A percentile compares a stretch with the other conserved stretches of the same genome.
Evolutionary conservation across 768 basidiomycete genomes (phyloP).

Genomic region (Rhizopogon rudus): DNA sequence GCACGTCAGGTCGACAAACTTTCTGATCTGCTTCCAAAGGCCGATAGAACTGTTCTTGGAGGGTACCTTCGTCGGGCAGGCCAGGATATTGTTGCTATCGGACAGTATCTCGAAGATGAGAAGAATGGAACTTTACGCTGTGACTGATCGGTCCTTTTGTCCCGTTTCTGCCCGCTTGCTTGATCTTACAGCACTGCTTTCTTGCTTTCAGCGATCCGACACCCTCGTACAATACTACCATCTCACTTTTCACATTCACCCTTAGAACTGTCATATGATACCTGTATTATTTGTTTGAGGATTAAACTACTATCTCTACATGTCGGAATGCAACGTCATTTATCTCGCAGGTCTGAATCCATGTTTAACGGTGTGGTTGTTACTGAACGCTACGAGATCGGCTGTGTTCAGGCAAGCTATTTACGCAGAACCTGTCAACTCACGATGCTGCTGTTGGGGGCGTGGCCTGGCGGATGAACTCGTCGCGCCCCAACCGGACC

Average conservation of each 20-base stretch:
- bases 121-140: conserved; percentile 60
- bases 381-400: conserved; percentile 32
- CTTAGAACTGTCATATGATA: conserved; percentile 9
- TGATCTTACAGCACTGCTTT: not conserved
- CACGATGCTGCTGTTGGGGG: conserved; percentile 22
- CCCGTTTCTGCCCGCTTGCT: not conserved
- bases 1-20: conserved; percentile 67
- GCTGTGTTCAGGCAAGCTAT: not conserved
- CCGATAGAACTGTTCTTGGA: conserved; percentile 60
- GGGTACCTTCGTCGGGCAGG: conserved; percentile 71
- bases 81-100: conserved; percentile 81
- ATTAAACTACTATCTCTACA: conserved; percentile 12
- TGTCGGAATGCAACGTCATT: conserved; percentile 1
- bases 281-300: conserved; percentile 19
- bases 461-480: conserved; percentile 19
- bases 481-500: conserved; percentile 37
- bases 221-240: conserved; percentile 8
- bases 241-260: conserved; percentile 2
- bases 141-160: conserved; percentile 19
- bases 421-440: conserved; percentile 8
- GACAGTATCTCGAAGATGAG: conserved; percentile 81
- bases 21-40: conserved; percentile 65
- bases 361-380: conserved; percentile 34
- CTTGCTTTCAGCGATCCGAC: conserved; percentile 9
- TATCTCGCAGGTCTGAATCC: conserved; percentile 44